phyloP scores from a whole-genome alignment of 2,329 filamentous ascomycete genomes.

The Cladosporium sp. region DNA sequence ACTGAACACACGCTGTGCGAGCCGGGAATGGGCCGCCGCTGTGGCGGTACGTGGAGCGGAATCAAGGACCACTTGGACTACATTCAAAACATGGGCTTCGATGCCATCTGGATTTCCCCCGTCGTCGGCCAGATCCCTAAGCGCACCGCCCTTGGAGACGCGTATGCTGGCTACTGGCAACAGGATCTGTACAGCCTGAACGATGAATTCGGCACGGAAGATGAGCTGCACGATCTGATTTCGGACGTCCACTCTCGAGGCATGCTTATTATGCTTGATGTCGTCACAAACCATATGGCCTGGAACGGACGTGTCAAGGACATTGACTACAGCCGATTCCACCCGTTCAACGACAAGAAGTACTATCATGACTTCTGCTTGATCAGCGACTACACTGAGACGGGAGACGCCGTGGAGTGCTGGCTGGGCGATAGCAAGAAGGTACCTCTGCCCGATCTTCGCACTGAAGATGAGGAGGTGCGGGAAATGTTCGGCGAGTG shows the following conservation, averaged over 20 bases:
- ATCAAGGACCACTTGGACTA: slow-evolving; percentile 40
- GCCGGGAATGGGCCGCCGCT: slow-evolving; percentile 27
- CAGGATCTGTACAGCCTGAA: slow-evolving; percentile 52
- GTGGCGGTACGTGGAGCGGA: slow-evolving; percentile 39
- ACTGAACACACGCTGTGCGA: slow-evolving; percentile 24
- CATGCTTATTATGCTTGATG: slow-evolving; percentile 59
- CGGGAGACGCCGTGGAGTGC: slow-evolving; percentile 38
- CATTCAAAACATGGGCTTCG: slow-evolving; percentile 40
- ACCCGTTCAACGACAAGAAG: slow-evolving; percentile 51
- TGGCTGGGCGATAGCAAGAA: slow-evolving; percentile 48
- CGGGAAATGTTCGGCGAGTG: slow-evolving; percentile 38
- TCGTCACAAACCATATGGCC: slow-evolving; percentile 54
- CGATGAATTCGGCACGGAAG: slow-evolving; percentile 52
- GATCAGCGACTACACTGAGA: slow-evolving; percentile 48
- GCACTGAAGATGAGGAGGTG: slow-evolving; percentile 40
- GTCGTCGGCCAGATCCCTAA: slow-evolving; percentile 39
- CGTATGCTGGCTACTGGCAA: slow-evolving; percentile 52
- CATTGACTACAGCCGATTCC: slow-evolving; percentile 51
- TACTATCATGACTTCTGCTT: slow-evolving; percentile 60
- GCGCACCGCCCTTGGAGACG: slow-evolving; percentile 38
- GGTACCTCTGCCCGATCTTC: slow-evolving; percentile 44
- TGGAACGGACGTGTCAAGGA: slow-evolving; percentile 43
- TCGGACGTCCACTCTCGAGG: slow-evolving; percentile 49
- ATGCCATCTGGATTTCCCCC: slow-evolving; percentile 47
- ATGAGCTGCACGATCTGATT: slow-evolving; percentile 56